Conservation (phyloP, 208 protist genomes). For the Herpetomonas samuelpessoai region DNA sequence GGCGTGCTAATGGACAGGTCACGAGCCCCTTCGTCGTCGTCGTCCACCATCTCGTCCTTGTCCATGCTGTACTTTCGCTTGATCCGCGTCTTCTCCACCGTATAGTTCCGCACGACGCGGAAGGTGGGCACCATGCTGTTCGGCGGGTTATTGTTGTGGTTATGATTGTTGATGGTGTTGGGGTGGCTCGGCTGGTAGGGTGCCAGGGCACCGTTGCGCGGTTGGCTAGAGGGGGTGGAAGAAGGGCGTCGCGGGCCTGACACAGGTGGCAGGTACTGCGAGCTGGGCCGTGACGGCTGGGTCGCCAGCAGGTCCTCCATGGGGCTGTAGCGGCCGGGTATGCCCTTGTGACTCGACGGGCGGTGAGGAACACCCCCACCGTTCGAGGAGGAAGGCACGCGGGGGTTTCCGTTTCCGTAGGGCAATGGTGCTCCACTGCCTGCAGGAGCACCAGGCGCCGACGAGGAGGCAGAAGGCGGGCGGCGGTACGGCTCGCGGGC, state of each 20-base stretch:
- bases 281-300: constrained; percentile 1
- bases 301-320: neutral
- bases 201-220: too few relatives aligned
- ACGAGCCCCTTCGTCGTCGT: constrained; percentile 7
- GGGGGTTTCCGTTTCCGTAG: too few relatives aligned
- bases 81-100: constrained; percentile 19
- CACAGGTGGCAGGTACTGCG: neutral
- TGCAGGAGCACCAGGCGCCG: too few relatives aligned
- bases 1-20: constrained; percentile 1
- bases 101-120: constrained; percentile 20
- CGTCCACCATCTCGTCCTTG: constrained; percentile 2
- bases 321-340: neutral
- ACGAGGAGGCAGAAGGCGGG: too few relatives aligned
- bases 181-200: too few relatives aligned
- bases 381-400: too few relatives aligned
- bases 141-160: too few relatives aligned
- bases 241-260: too few relatives aligned
- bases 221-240: too few relatives aligned
- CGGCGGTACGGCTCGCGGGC: too few relatives aligned
- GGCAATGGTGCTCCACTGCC: too few relatives aligned
- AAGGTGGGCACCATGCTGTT: constrained; percentile 11
- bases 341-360: neutral
- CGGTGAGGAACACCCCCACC: neutral
- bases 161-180: too few relatives aligned
- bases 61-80: constrained; percentile 12